phyloP scores from a whole-genome alignment of 2,329 filamentous ascomycete genomes.

The Epichloe sibirici region DNA sequence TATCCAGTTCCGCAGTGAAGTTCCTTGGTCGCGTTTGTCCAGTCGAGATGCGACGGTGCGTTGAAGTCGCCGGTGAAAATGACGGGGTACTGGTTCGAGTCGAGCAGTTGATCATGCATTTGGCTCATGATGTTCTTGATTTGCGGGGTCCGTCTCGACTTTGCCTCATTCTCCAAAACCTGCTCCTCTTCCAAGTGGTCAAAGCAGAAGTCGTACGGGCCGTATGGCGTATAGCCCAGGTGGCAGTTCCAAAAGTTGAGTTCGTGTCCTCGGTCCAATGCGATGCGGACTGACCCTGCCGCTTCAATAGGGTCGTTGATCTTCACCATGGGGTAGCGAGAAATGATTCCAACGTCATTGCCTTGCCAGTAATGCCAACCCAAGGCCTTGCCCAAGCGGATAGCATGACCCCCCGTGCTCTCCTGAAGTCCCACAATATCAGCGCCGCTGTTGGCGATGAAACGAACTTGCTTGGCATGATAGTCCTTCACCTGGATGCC shows the following conservation, averaged over 20 bases:
- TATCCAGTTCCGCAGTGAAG: conserved; percentile 24
- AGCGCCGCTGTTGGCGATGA: conserved; percentile 17
- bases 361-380: conserved; percentile 26
- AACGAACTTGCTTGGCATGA: conserved; percentile 26
- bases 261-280: conserved; percentile 18
- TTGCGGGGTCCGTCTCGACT: conserved; percentile 26
- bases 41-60: conserved; percentile 32
- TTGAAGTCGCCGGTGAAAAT: conserved; percentile 30
- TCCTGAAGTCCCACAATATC: conserved; percentile 28
- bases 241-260: conserved; percentile 25
- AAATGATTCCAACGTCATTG: conserved; percentile 21
- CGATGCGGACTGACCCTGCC: conserved; percentile 21
- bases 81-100: conserved; percentile 20
- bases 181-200: conserved; percentile 19
- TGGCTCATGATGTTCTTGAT: conserved; percentile 21
- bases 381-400: conserved; percentile 22
- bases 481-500: conserved; percentile 24
- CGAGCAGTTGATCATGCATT: conserved; percentile 20
- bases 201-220: conserved; percentile 32
- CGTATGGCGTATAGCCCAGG: conserved; percentile 26
- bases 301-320: conserved; percentile 13
- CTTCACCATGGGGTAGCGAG: conserved; percentile 25
- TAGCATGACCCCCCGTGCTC: conserved; percentile 17
- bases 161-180: conserved; percentile 21
- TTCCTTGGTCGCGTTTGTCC: conserved; percentile 19